A percentile compares a stretch with the other conserved stretches of the same genome.
phyloP scores from a whole-genome alignment of 2,329 filamentous ascomycete species.

The Pseudocercospora pini-densiflorae region DNA sequence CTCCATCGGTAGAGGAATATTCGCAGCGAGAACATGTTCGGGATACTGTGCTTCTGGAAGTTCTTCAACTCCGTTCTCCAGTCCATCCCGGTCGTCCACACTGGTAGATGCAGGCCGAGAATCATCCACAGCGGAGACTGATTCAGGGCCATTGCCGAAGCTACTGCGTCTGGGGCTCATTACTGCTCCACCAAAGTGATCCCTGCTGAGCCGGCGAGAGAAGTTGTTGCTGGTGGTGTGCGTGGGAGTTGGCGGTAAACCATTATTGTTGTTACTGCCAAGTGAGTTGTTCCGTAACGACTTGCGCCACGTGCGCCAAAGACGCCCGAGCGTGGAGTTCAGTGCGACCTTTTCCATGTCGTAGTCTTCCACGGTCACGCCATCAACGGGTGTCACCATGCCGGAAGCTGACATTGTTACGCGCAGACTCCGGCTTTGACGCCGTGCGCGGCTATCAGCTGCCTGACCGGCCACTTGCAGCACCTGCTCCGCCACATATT shows the following conservation, averaged over 20 bases:
- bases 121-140: constrained; percentile 27
- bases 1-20: constrained; percentile 70
- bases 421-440: constrained; percentile 42
- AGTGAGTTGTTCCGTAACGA: constrained; percentile 59
- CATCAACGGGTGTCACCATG: constrained; percentile 26
- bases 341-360: constrained; percentile 94
- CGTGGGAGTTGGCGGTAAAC: constrained; percentile 22
- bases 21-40: constrained; percentile 54
- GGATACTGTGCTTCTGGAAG: constrained; percentile 46
- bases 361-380: constrained; percentile 71
- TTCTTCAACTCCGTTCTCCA: constrained; percentile 18
- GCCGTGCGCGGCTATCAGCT: constrained; percentile 67
- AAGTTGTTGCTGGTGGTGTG: constrained; percentile 18
- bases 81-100: constrained; percentile 16
- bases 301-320: constrained; percentile 98
- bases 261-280: constrained; percentile 14
- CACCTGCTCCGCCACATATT: constrained; percentile 91
- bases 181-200: constrained; percentile 21
- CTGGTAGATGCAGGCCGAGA: constrained; percentile 28
- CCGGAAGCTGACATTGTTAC: constrained; percentile 26
- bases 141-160: constrained; percentile 28
- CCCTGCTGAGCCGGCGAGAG: constrained; percentile 26
- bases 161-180: constrained; percentile 29
- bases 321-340: constrained; percentile 81
- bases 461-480: constrained; percentile 86